These are phyloP conservation scores for Phyllosticta citrichinensis DNA, from an alignment of 2,329 filamentous ascomycete species.

Conservation along the genomic window DNA sequence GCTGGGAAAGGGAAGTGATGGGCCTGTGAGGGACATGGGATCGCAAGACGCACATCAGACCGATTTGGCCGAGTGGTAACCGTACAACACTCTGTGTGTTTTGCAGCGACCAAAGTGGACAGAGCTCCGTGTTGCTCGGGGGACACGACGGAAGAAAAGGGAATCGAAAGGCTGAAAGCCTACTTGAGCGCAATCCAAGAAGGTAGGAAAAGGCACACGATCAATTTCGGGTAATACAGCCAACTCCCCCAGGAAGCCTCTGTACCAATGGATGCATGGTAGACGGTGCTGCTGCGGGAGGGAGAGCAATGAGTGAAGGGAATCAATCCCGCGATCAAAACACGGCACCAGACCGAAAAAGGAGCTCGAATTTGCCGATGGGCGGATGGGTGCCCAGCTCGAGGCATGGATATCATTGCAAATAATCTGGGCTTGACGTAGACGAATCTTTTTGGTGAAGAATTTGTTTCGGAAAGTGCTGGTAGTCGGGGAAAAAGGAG, in stretches of 20 bases:
- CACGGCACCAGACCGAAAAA: neutral
- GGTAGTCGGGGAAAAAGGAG: neutral
- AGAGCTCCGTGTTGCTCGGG: neutral
- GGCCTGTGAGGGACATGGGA: neutral
- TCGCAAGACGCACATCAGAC: neutral
- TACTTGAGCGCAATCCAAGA: neutral
- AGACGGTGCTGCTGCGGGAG: neutral
- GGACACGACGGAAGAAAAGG: neutral
- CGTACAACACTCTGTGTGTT: neutral
- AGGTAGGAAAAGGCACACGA: neutral
- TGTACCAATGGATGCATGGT: neutral
- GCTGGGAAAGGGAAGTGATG: neutral
- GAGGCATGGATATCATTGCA: neutral
- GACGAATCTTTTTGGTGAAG: neutral
- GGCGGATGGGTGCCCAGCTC: neutral
- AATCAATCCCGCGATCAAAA: neutral
- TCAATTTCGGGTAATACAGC: neutral
- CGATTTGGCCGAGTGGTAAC: neutral
- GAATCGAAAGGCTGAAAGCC: neutral
- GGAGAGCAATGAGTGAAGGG: neutral
- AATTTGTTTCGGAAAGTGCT: neutral
- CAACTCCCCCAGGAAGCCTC: neutral
- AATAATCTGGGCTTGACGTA: neutral
- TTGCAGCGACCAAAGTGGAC: neutral
- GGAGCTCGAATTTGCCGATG: neutral